These are phyloP conservation scores for Phellopilus nigrolimitatus DNA, from an alignment of 1,284 basidiomycete species.

Conservation along the genomic window DNA sequence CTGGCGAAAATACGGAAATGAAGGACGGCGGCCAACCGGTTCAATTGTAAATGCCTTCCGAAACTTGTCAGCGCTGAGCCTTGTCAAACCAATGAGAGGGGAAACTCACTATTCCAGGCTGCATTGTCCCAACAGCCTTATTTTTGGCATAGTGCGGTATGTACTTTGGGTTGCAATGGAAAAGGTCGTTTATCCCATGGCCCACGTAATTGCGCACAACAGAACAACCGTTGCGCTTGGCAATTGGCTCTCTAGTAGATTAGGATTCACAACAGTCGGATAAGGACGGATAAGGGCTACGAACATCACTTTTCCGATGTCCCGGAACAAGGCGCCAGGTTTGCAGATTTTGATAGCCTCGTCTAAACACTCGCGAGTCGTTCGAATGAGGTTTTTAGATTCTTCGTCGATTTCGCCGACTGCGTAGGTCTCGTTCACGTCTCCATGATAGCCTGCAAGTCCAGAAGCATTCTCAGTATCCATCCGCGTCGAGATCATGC, in stretches of 20 bases:
- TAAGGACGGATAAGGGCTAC: slow-evolving; percentile 27
- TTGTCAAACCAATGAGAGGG: background rate
- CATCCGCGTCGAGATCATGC: slow-evolving; percentile 1
- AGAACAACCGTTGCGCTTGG: slow-evolving; percentile 74
- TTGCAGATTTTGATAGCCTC: slow-evolving; percentile 88
- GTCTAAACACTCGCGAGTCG: slow-evolving; percentile 77
- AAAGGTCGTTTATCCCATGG: slow-evolving; percentile 85
- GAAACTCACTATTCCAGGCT: slow-evolving; percentile 70
- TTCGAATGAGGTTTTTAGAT: slow-evolving; percentile 74
- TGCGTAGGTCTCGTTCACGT: slow-evolving; percentile 88
- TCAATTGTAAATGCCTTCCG: slow-evolving; percentile 49
- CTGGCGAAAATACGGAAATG: slow-evolving; percentile 27
- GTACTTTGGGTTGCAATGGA: slow-evolving; percentile 72
- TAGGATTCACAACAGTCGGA: slow-evolving; percentile 13
- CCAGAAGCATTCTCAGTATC: slow-evolving; percentile 8
- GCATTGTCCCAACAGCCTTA: slow-evolving; percentile 80
- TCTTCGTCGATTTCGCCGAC: slow-evolving; percentile 85
- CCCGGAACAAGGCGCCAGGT: slow-evolving; percentile 82
- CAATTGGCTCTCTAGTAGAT: slow-evolving; percentile 67
- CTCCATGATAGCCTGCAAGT: slow-evolving; percentile 74
- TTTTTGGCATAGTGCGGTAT: slow-evolving; percentile 87
- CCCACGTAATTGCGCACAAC: slow-evolving; percentile 88
- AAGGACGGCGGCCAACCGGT: slow-evolving; percentile 44
- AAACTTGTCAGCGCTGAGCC: background rate
- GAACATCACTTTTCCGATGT: slow-evolving; percentile 78